Conservation (phyloP, 306 rosid genomes). For the Hippophae tibetana region DNA sequence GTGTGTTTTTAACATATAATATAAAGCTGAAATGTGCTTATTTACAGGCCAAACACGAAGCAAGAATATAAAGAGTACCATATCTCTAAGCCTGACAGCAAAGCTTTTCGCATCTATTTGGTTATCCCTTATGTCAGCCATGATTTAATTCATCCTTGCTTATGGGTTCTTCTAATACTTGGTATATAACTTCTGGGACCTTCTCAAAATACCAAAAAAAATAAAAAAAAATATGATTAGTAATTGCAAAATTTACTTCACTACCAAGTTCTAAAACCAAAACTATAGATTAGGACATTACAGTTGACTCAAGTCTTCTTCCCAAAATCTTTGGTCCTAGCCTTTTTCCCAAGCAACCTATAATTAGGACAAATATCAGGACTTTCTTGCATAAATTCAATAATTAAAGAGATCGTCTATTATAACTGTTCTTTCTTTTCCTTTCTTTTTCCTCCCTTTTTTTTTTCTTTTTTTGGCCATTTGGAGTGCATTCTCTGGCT, state of each 20-base stretch:
- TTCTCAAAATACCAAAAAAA: conserved; percentile 23
- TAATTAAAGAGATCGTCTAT: background rate
- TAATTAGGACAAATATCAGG: conserved; percentile 14
- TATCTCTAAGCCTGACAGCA: conserved; percentile 80
- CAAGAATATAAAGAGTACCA: conserved; percentile 36
- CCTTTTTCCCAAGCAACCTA: conserved; percentile 91
- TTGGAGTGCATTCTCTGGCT: no score
- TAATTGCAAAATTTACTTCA: background rate
- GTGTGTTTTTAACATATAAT: no score
- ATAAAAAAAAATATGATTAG: conserved; percentile 21
- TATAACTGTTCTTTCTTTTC: no score
- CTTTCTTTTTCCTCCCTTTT: no score
- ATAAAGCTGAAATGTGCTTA: no score
- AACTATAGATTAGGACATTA: conserved; percentile 33
- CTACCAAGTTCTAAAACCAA: background rate
- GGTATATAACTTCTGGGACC: conserved; percentile 93
- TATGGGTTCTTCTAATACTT: conserved; percentile 63
- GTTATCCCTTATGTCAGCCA: conserved; percentile 53
- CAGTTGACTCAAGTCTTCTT: conserved; percentile 55
- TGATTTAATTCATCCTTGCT: conserved; percentile 57
- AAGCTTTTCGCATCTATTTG: conserved; percentile 65
- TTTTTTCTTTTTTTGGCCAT: no score
- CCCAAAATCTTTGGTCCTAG: conserved; percentile 84
- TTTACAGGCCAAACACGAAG: no score
- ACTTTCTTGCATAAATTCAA: conserved; percentile 14